Percentiles rank a stretch among this genome's conserved stretches.
These are phyloP conservation scores for Saccharomycopsis crataegensis DNA, from an alignment of 1,139 yeast species.

Conservation along the genomic window DNA sequence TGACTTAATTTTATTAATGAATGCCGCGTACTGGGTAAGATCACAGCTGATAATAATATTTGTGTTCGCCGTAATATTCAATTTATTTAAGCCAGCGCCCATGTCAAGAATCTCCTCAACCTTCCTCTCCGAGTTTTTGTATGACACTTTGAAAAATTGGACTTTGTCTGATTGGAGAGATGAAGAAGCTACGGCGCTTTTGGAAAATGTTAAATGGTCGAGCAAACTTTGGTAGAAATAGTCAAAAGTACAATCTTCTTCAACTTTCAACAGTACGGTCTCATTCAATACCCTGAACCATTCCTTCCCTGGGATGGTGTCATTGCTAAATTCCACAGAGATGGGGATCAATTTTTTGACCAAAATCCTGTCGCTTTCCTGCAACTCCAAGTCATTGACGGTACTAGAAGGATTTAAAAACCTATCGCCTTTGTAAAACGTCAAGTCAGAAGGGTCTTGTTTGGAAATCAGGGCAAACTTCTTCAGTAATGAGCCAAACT, in stretches of 20 bases:
- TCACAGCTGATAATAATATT: neutral
- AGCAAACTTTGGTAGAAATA: constrained; percentile 1
- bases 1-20: neutral
- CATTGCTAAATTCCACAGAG: constrained; percentile 6
- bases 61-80: constrained; percentile 1
- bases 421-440: constrained; percentile 11
- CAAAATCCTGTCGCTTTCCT: constrained; percentile 11
- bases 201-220: constrained; percentile 5
- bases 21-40: neutral
- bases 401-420: constrained; percentile 12
- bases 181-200: neutral
- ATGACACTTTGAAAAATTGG: neutral
- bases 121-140: neutral
- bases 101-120: neutral
- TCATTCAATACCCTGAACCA: constrained; percentile 1
- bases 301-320: neutral
- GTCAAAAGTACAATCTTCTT: constrained; percentile 11
- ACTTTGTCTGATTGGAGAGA: neutral
- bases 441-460: constrained; percentile 10
- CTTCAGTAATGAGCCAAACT: constrained; percentile 14
- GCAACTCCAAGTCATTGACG: constrained; percentile 8
- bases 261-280: constrained; percentile 11
- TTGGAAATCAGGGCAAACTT: constrained; percentile 12
- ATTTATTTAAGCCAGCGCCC: neutral
- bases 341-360: constrained; percentile 14